These are phyloP conservation scores for Colletotrichum sp. DNA, from an alignment of 2,329 filamentous ascomycete species.

Conservation along the genomic window DNA sequence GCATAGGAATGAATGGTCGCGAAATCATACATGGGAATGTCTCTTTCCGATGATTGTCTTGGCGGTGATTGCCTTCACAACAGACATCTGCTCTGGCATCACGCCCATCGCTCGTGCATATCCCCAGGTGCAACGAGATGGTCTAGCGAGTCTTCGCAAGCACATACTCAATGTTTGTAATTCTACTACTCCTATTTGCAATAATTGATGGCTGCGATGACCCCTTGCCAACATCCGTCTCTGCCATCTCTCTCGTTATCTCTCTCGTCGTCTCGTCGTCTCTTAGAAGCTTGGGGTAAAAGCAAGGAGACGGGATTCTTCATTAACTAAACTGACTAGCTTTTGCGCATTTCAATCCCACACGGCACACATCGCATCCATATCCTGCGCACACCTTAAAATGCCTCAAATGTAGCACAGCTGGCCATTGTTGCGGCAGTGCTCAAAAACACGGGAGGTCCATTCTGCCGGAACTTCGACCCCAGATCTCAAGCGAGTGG, in stretches of 20 bases:
- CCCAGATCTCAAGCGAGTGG: neutral
- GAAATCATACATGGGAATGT: neutral
- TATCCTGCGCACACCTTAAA: constrained; percentile 26
- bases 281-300: neutral
- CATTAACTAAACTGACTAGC: neutral
- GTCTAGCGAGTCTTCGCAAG: neutral
- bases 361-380: neutral
- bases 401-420: neutral
- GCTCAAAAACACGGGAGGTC: constrained; percentile 6
- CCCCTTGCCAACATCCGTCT: neutral
- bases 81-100: neutral
- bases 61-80: neutral
- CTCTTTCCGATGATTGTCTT: neutral
- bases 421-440: constrained; percentile 1
- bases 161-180: neutral
- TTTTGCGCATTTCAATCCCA: neutral
- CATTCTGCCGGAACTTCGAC: neutral
- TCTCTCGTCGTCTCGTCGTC: neutral
- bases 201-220: neutral
- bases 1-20: neutral
- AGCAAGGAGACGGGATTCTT: neutral
- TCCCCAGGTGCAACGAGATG: neutral
- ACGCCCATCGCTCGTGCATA: neutral
- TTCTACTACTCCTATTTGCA: too few relatives aligned
- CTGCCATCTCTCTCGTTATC: neutral